These are phyloP conservation scores for Singerocomus rubriflavus DNA, from an alignment of 1,284 basidiomycete genomes.

Conservation along the genomic window DNA sequence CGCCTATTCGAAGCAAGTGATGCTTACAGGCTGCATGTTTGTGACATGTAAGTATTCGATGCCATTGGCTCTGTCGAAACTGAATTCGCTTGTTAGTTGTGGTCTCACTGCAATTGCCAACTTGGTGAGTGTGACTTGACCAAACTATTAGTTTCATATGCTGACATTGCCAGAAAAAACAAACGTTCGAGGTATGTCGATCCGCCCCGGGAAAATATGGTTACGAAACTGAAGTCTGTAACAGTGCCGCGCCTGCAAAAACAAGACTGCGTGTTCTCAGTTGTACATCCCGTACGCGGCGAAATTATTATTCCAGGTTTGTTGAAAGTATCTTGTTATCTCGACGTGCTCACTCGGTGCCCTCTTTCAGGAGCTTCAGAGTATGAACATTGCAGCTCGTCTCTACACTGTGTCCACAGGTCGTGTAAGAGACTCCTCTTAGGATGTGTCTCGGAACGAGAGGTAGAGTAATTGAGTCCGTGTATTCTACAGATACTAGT, in stretches of 20 bases:
- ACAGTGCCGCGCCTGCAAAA: constrained; percentile 87
- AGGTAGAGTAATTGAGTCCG: constrained; percentile 21
- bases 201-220: neutral
- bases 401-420: constrained; percentile 81
- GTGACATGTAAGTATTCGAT: constrained; percentile 75
- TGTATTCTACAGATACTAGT: constrained; percentile 53
- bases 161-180: constrained; percentile 63
- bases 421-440: constrained; percentile 61
- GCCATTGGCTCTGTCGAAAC: neutral
- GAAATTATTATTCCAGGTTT: constrained; percentile 87
- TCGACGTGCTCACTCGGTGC: neutral
- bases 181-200: constrained; percentile 66
- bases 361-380: constrained; percentile 71
- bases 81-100: constrained; percentile 52
- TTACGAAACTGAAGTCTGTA: constrained; percentile 4
- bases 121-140: constrained; percentile 50
- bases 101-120: constrained; percentile 95
- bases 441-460: constrained; percentile 2
- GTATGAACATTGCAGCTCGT: constrained; percentile 87
- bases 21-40: constrained; percentile 94
- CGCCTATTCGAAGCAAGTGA: constrained; percentile 92
- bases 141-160: constrained; percentile 4
- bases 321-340: constrained; percentile 14
- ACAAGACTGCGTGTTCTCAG: constrained; percentile 92
- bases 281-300: constrained; percentile 91